Evolutionary conservation across 2,329 filamentous ascomycete genomes (phyloP).

Genomic region (Neospermospora avenae): DNA sequence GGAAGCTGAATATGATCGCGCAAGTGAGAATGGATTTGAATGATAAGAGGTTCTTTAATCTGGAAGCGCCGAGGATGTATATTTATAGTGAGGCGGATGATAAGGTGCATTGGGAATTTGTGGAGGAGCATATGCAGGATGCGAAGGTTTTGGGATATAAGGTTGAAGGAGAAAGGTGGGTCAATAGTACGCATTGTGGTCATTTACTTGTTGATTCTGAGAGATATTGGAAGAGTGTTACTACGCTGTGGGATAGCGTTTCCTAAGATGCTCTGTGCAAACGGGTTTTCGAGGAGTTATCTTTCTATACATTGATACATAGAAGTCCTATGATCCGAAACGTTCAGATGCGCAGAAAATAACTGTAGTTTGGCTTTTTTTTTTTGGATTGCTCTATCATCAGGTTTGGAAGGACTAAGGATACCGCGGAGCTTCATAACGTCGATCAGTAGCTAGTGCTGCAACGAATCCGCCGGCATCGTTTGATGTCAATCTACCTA

Average conservation of each 20-base stretch:
- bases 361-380: background rate
- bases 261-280: constrained; percentile 10
- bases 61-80: constrained; percentile 25
- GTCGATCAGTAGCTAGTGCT: constrained; percentile 1
- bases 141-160: constrained; percentile 22
- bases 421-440: no score
- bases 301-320: background rate
- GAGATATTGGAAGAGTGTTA: constrained; percentile 28
- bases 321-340: background rate
- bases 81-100: constrained; percentile 29
- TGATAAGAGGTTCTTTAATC: constrained; percentile 19
- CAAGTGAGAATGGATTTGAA: constrained; percentile 23
- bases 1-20: constrained; percentile 18
- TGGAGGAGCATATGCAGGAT: constrained; percentile 30
- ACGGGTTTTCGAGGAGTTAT: background rate
- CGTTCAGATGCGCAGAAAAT: background rate
- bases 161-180: constrained; percentile 23
- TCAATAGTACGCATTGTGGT: constrained; percentile 24
- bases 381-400: no score
- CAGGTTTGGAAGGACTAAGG: no score
- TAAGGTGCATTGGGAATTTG: constrained; percentile 28
- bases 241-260: constrained; percentile 24
- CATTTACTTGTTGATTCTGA: constrained; percentile 23
- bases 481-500: background rate
- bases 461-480: background rate